A percentile compares a stretch with the other conserved stretches of the same genome.
These are phyloP conservation scores for Pulveroboletus sp. DNA, from an alignment of 768 basidiomycete genomes.

Conservation along the genomic window DNA sequence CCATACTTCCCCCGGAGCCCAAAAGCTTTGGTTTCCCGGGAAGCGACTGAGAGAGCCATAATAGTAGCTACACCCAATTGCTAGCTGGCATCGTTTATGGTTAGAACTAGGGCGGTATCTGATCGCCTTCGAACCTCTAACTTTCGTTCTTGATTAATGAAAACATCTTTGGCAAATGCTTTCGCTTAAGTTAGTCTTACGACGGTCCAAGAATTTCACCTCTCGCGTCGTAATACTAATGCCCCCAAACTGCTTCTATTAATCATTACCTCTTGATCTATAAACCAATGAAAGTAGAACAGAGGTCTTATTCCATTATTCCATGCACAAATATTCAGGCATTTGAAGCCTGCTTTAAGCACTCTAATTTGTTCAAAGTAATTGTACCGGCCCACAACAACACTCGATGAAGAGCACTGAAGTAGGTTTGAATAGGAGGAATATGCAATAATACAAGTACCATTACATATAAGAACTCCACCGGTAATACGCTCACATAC, in stretches of 20 bases:
- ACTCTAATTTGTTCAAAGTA: constrained; percentile 85
- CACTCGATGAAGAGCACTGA: constrained; percentile 69
- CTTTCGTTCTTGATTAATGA: constrained; percentile 85
- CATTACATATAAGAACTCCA: too few species aligned
- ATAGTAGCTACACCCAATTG: constrained; percentile 68
- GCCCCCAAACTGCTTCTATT: constrained; percentile 82
- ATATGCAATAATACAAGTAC: too few species aligned
- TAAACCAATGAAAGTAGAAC: constrained; percentile 84
- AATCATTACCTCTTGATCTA: constrained; percentile 81
- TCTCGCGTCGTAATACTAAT: constrained; percentile 80
- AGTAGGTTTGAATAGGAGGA: too few species aligned
- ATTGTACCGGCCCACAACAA: constrained; percentile 72
- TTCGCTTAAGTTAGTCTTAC: constrained; percentile 79
- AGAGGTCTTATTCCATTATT: constrained; percentile 80
- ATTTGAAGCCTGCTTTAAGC: constrained; percentile 78
- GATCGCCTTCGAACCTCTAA: constrained; percentile 84
- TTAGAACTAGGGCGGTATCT: constrained; percentile 84
- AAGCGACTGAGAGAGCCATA: constrained; percentile 76
- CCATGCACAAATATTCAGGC: constrained; percentile 82
- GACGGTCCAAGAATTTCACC: constrained; percentile 86
- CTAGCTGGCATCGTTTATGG: constrained; percentile 83
- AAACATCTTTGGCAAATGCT: constrained; percentile 85
- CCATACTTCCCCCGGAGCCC: constrained; percentile 81
- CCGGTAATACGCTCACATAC: too few species aligned
- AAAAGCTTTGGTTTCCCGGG: constrained; percentile 89